A percentile compares a stretch with the other conserved stretches of the same genome.
Evolutionary conservation across 1,139 yeast genomes (phyloP).

Genomic region (Groenewaldozyma auringiensis): DNA sequence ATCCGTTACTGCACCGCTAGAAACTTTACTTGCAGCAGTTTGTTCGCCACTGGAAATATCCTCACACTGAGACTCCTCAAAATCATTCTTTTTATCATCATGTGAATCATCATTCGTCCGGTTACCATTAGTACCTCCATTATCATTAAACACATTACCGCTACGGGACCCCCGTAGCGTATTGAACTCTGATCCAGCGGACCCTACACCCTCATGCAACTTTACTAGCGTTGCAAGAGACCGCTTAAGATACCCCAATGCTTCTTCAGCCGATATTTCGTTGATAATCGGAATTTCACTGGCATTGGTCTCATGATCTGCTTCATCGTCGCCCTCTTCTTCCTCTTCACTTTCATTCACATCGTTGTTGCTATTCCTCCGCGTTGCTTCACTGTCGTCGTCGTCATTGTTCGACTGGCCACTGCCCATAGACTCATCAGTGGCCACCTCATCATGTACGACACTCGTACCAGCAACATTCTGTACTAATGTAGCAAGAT

Average conservation of each 20-base stretch:
- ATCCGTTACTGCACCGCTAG: background rate
- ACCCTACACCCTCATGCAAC: slow-evolving; percentile 12
- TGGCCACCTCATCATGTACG: too few relatives aligned
- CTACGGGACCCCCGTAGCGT: background rate
- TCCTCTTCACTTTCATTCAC: too few relatives aligned
- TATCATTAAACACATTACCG: background rate
- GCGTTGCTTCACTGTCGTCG: too few relatives aligned
- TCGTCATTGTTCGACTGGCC: too few relatives aligned
- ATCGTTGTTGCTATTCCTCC: too few relatives aligned
- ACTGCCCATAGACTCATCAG: too few relatives aligned
- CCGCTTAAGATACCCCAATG: slow-evolving; percentile 20
- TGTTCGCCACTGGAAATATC: background rate
- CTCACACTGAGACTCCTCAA: background rate
- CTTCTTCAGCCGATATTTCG: slow-evolving; percentile 18
- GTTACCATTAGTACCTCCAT: background rate
- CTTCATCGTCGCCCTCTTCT: background rate
- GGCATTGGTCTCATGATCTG: background rate
- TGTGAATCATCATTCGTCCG: background rate
- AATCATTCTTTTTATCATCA: background rate
- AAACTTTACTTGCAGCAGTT: background rate
- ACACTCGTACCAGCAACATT: too few relatives aligned
- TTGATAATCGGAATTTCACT: slow-evolving; percentile 15
- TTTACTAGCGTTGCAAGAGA: slow-evolving; percentile 16
- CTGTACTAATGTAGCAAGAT: too few relatives aligned
- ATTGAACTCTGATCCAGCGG: background rate